Evolutionary conservation across 108 stramenopile genomes (phyloP).

Genomic region (Bacterosira constricta): DNA sequence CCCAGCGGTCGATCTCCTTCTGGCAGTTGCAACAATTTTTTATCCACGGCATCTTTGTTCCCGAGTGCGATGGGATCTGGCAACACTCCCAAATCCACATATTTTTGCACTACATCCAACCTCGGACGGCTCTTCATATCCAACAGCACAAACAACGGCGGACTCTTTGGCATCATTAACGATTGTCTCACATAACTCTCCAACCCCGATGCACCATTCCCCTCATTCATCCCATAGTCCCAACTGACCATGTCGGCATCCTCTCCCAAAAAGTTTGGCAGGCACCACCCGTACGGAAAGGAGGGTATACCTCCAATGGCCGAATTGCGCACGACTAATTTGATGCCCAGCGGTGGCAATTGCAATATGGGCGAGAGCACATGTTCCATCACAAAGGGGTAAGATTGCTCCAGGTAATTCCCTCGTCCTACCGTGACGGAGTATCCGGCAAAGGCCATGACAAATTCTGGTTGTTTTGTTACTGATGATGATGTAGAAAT

Average conservation of each 20-base stretch:
- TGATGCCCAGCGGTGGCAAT: constrained; percentile 45
- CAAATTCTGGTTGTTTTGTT: constrained; percentile 24
- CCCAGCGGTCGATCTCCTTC: constrained; percentile 60
- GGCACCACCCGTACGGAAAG: constrained; percentile 89
- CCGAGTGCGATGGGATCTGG: constrained; percentile 66
- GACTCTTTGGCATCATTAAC: constrained; percentile 37
- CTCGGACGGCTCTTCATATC: constrained; percentile 59
- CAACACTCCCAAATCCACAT: constrained; percentile 59
- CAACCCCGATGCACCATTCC: constrained; percentile 52
- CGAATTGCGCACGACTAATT: constrained; percentile 71
- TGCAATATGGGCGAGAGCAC: constrained; percentile 44
- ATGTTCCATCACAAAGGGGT: constrained; percentile 70
- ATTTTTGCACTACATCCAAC: constrained; percentile 54
- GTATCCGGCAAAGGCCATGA: constrained; percentile 80
- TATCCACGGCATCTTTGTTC: constrained; percentile 52
- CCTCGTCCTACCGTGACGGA: constrained; percentile 86
- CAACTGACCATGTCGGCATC: constrained; percentile 71
- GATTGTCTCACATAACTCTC: constrained; percentile 81
- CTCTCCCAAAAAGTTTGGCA: constrained; percentile 73
- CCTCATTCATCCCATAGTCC: constrained; percentile 92
- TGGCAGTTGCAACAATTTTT: constrained; percentile 19
- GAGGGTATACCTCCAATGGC: constrained; percentile 89
- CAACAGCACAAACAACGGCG: constrained; percentile 75
- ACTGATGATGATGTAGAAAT: constrained; percentile 2
- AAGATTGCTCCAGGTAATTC: constrained; percentile 79